A percentile compares a stretch with the other conserved stretches of the same genome.
Conservation (phyloP, 345 rosid species). For the Lepidium aucheri region DNA sequence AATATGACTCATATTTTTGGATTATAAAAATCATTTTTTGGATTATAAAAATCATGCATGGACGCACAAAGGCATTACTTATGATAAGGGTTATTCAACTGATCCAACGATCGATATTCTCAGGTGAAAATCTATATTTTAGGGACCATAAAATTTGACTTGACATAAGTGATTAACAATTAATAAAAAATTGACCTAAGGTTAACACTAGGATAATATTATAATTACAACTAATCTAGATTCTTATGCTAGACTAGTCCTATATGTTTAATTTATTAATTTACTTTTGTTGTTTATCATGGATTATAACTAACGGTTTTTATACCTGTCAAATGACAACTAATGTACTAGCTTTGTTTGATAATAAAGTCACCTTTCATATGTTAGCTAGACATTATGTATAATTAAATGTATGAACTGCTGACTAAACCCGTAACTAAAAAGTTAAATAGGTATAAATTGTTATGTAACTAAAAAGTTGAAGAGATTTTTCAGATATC, state of each 20-base stretch:
- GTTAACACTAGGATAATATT: background rate
- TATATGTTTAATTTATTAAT: background rate
- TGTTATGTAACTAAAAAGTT: too few species aligned
- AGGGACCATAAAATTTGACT: conserved; percentile 1
- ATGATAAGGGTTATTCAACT: conserved; percentile 3
- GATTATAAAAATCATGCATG: conserved; percentile 16
- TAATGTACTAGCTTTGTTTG: too few species aligned
- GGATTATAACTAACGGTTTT: background rate
- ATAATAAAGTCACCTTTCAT: too few species aligned
- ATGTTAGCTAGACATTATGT: too few species aligned
- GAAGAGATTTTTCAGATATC: too few species aligned
- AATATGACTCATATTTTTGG: background rate
- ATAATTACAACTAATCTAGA: background rate
- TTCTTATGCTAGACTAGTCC: background rate
- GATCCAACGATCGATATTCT: background rate
- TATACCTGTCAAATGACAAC: background rate
- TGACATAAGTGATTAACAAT: background rate
- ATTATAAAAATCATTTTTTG: conserved; percentile 7
- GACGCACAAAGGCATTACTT: background rate
- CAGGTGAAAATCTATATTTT: conserved; percentile 19
- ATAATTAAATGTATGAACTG: too few species aligned
- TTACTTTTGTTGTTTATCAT: background rate
- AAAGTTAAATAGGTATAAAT: too few species aligned
- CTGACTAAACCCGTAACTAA: too few species aligned
- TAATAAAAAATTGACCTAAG: background rate